phyloP scores from a whole-genome alignment of 2,329 filamentous ascomycete species.

The Pseudogymnoascus pannorum region DNA sequence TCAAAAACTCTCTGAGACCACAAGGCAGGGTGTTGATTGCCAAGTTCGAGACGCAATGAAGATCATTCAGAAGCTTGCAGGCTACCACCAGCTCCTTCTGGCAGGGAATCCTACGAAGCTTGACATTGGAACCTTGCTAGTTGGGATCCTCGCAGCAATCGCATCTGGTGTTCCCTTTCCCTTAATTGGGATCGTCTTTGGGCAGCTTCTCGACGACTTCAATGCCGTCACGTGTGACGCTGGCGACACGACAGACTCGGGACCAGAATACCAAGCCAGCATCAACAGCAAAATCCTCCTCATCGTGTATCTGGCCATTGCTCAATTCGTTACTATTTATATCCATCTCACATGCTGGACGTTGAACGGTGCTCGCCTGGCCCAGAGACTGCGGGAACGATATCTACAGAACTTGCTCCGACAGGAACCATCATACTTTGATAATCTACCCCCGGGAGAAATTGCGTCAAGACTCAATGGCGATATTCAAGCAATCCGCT shows the following conservation, averaged over 20 bases:
- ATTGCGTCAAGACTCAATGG: constrained; percentile 46
- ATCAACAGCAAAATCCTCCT: constrained; percentile 53
- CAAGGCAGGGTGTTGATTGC: neutral
- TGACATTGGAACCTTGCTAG: constrained; percentile 28
- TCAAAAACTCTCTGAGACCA: neutral
- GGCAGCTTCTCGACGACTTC: constrained; percentile 53
- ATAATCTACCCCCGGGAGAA: constrained; percentile 44
- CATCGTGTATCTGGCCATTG: constrained; percentile 57
- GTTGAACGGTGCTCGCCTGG: constrained; percentile 46
- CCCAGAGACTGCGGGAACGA: constrained; percentile 44
- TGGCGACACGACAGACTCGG: constrained; percentile 23
- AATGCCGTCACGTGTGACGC: constrained; percentile 46
- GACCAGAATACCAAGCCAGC: constrained; percentile 28
- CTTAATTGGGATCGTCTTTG: constrained; percentile 55
- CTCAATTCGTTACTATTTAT: constrained; percentile 57
- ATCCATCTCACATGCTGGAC: constrained; percentile 54
- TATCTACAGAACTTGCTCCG: constrained; percentile 44
- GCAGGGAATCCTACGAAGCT: constrained; percentile 31
- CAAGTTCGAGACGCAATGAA: constrained; percentile 20
- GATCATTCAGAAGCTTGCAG: constrained; percentile 27
- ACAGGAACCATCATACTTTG: constrained; percentile 49
- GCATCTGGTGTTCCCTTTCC: constrained; percentile 54
- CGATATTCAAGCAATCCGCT: constrained; percentile 50
- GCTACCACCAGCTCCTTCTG: constrained; percentile 31
- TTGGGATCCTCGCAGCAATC: constrained; percentile 39